Evolutionary conservation across 2,329 filamentous ascomycete genomes (phyloP).

Genomic region (Fusarium agapanthi): DNA sequence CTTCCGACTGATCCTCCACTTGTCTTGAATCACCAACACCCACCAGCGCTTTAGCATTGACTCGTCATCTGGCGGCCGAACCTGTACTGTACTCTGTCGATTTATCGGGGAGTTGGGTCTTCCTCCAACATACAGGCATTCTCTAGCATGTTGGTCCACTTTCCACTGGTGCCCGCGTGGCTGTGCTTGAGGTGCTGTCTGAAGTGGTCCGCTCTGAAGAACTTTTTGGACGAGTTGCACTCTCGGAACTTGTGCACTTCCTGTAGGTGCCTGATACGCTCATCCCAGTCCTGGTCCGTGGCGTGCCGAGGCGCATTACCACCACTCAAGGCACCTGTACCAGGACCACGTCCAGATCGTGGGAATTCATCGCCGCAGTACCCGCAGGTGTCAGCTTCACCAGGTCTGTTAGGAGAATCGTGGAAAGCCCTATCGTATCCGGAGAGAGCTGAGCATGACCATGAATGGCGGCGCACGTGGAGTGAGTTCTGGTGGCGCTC

Average conservation of each 20-base stretch:
- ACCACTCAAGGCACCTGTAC: constrained; percentile 44
- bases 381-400: constrained; percentile 82
- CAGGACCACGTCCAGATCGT: constrained; percentile 56
- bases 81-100: background rate
- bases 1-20: constrained; percentile 26
- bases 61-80: constrained; percentile 28
- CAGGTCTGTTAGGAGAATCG: constrained; percentile 73
- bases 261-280: constrained; percentile 85
- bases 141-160: constrained; percentile 99
- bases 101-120: constrained; percentile 59
- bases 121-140: constrained; percentile 95
- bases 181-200: constrained; percentile 98
- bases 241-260: constrained; percentile 96
- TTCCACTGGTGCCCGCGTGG: constrained; percentile 93
- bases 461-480: constrained; percentile 90
- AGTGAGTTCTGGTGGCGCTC: constrained; percentile 96
- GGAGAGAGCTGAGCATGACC: constrained; percentile 91
- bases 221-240: constrained; percentile 98
- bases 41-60: constrained; percentile 17
- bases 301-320: constrained; percentile 55
- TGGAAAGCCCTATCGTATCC: constrained; percentile 87
- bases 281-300: constrained; percentile 89
- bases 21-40: constrained; percentile 29
- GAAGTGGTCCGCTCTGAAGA: constrained; percentile 97
- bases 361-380: constrained; percentile 94